Conservation (phyloP, 805 yeast genomes). For the Candida odintsovae region DNA sequence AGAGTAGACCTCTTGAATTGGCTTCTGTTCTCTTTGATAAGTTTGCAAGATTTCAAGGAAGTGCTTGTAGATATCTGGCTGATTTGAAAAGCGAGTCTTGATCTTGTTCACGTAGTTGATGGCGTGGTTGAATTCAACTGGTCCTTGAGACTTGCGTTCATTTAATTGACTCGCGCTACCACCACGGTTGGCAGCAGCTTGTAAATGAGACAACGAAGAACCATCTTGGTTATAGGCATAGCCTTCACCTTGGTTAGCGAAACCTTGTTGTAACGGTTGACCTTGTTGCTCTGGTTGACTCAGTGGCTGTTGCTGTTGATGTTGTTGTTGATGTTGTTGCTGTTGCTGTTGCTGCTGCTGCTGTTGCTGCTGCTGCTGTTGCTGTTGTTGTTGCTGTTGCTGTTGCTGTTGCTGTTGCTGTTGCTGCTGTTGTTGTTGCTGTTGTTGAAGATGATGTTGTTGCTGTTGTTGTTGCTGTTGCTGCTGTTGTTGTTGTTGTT, state of each 20-base stretch:
- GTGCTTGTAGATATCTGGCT: conserved; percentile 93
- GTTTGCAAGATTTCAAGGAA: conserved; percentile 94
- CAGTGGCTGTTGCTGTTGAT: conserved; percentile 19
- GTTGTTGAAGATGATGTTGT: conserved; percentile 10
- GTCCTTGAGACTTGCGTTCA: conserved; percentile 37
- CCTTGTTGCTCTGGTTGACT: conserved; percentile 13
- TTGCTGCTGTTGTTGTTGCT: conserved; percentile 9
- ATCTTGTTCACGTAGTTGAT: conserved; percentile 94
- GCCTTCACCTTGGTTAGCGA: conserved; percentile 5
- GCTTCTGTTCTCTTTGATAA: conserved; percentile 92
- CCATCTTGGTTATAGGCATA: conserved; percentile 12
- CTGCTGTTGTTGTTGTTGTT: conserved; percentile 15
- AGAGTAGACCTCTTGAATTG: conserved; percentile 90
- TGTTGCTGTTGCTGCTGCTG: conserved; percentile 6
- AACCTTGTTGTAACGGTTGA: conserved; percentile 14
- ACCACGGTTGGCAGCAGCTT: conserved; percentile 32
- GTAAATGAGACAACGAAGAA: conserved; percentile 28
- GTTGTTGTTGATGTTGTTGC: conserved; percentile 23
- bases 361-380: conserved; percentile 25
- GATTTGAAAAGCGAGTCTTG: conserved; percentile 86
- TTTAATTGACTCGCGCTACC: not conserved
- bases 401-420: conserved; percentile 25
- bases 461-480: conserved; percentile 20
- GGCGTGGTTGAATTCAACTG: conserved; percentile 95
- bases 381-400: conserved; percentile 1